A percentile compares a stretch with the other conserved stretches of the same genome.
phyloP scores from a whole-genome alignment of 2,329 filamentous ascomycete genomes.

The Exutisphaerella laricina region DNA sequence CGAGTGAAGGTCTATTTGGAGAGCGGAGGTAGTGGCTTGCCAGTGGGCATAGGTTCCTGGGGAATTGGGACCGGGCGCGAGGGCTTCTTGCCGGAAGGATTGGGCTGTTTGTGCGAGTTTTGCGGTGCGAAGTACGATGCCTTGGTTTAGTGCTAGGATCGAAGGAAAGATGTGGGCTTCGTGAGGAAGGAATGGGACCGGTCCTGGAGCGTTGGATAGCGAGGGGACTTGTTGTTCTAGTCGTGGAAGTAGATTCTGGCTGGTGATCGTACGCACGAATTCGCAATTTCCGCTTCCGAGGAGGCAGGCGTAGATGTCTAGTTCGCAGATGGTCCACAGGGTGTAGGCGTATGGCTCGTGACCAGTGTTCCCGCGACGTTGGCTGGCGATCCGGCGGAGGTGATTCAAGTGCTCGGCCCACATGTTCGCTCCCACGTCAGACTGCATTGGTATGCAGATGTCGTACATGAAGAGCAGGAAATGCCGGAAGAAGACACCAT shows the following conservation, averaged over 20 bases:
- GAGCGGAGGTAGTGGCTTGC: constrained; percentile 23
- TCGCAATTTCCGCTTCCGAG: constrained; percentile 48
- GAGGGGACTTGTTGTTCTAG: constrained; percentile 26
- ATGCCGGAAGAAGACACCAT: constrained; percentile 53
- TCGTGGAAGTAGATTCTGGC: constrained; percentile 45
- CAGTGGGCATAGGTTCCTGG: constrained; percentile 23
- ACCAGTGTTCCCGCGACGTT: constrained; percentile 41
- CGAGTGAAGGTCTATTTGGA: constrained; percentile 27
- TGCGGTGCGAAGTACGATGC: constrained; percentile 42
- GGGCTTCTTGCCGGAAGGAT: constrained; percentile 36
- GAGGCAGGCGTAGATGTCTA: constrained; percentile 53
- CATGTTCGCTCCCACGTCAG: constrained; percentile 39
- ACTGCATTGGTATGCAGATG: constrained; percentile 35
- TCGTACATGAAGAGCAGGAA: constrained; percentile 55
- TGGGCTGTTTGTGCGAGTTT: constrained; percentile 42
- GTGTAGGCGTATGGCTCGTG: constrained; percentile 45
- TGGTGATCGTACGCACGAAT: constrained; percentile 45
- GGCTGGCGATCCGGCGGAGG: constrained; percentile 45
- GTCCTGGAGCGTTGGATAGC: constrained; percentile 15
- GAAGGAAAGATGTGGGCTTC: constrained; percentile 29
- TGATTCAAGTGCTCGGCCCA: constrained; percentile 53
- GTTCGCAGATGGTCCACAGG: constrained; percentile 50
- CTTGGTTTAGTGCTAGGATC: constrained; percentile 43
- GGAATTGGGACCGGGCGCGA: constrained; percentile 11
- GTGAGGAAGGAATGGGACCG: constrained; percentile 13